A percentile compares a stretch with the other conserved stretches of the same genome.
Evolutionary conservation across 305 asterid genomes (phyloP).

Genomic region (Striga hermonthica): DNA sequence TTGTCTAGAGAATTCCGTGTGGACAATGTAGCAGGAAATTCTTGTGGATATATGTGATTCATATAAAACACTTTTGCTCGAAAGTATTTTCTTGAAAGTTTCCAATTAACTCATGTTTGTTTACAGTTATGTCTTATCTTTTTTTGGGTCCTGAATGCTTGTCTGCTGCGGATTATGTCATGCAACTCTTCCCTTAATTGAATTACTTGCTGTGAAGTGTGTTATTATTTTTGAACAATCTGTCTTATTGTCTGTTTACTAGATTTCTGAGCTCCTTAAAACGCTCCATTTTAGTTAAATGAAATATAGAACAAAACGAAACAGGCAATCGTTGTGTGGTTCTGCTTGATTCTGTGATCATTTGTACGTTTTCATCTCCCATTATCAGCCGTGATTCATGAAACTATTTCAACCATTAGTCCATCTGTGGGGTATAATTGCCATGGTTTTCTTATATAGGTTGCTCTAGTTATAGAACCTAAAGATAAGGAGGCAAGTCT

Average conservation of each 20-base stretch:
- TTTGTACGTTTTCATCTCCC: conserved; percentile 20
- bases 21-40: not conserved
- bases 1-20: not conserved
- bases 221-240: conserved; percentile 9
- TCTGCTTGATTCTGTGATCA: not conserved
- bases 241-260: conserved; percentile 24
- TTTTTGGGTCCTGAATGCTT: conserved; percentile 6
- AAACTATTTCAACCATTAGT: conserved; percentile 18
- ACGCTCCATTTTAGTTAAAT: conserved; percentile 12
- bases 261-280: conserved; percentile 17
- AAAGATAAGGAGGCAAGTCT: conserved; percentile 98
- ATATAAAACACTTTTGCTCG: conserved; percentile 1
- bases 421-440: conserved; percentile 1
- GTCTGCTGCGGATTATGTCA: not conserved
- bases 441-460: conserved; percentile 45
- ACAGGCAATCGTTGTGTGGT: not conserved
- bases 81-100: conserved; percentile 4
- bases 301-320: conserved; percentile 13
- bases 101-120: conserved; percentile 21
- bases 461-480: conserved; percentile 96
- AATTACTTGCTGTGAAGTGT: conserved; percentile 10
- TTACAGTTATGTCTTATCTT: not conserved
- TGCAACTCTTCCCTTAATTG: conserved; percentile 11
- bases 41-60: not conserved
- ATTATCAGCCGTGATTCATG: conserved; percentile 23